Conservation (phyloP, 2,329 filamentous ascomycete genomes). For the Pestalotiopsis sp. region DNA sequence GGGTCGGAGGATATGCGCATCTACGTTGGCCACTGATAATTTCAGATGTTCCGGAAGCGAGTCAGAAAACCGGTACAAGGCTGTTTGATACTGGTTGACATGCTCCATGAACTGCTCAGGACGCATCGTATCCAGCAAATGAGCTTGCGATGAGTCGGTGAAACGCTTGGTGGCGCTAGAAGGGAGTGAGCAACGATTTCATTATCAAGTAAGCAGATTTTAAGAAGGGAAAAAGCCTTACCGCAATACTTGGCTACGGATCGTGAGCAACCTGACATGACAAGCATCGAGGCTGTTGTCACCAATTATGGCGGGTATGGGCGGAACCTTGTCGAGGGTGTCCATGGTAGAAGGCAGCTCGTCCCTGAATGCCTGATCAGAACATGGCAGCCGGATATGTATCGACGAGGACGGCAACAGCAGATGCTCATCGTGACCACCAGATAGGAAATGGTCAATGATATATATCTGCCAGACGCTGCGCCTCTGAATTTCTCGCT, state of each 20-base stretch:
- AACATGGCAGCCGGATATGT: conserved; percentile 13
- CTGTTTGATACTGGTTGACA: conserved; percentile 13
- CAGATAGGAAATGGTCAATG: conserved; percentile 15
- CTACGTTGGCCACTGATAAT: conserved; percentile 7
- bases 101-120: conserved; percentile 13
- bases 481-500: conserved; percentile 12
- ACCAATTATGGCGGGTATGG: conserved; percentile 3
- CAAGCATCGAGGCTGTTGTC: conserved; percentile 15
- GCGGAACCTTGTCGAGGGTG: conserved; percentile 8
- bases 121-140: neutral
- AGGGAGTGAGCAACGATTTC: neutral
- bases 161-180: conserved; percentile 8
- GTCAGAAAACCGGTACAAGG: conserved; percentile 12
- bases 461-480: conserved; percentile 16
- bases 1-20: conserved; percentile 12
- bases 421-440: conserved; percentile 15
- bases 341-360: conserved; percentile 11
- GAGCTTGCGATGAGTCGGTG: conserved; percentile 3
- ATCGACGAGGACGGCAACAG: conserved; percentile 14
- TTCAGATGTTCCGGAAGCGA: conserved; percentile 12
- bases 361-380: conserved; percentile 13
- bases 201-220: neutral
- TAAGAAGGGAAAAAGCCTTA: neutral
- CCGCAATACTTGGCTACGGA: conserved; percentile 14
- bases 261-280: conserved; percentile 13